Conservation (phyloP, 2,329 filamentous ascomycete genomes). For the Aphanocladium album region DNA sequence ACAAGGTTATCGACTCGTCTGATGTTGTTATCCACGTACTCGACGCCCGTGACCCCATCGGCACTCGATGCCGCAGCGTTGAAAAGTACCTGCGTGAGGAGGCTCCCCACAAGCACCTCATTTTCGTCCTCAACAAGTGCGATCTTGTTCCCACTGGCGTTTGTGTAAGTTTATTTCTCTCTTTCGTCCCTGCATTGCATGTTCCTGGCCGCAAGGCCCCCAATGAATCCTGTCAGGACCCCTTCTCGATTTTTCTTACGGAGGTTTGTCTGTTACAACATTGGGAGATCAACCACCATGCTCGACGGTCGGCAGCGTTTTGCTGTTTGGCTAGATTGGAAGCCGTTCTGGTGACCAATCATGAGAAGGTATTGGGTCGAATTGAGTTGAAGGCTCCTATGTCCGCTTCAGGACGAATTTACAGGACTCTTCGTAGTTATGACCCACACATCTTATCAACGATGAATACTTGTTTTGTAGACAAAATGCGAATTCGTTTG, state of each 20-base stretch:
- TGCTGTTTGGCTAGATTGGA: constrained; percentile 57
- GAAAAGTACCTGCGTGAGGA: constrained; percentile 93
- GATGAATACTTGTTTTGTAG: not conserved
- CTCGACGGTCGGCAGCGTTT: constrained; percentile 30
- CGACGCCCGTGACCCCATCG: constrained; percentile 82
- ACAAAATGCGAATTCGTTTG: constrained; percentile 17
- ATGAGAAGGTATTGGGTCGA: constrained; percentile 73
- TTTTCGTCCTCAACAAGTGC: constrained; percentile 41
- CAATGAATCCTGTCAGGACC: constrained; percentile 82
- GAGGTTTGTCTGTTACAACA: constrained; percentile 95
- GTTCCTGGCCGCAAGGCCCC: constrained; percentile 35
- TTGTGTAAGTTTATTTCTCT: constrained; percentile 67
- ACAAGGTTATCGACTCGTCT: constrained; percentile 92
- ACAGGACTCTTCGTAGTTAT: constrained; percentile 88
- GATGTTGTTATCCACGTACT: constrained; percentile 95
- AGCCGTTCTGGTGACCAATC: constrained; percentile 83
- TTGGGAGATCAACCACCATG: constrained; percentile 81
- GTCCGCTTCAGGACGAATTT: constrained; percentile 54
- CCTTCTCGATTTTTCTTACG: constrained; percentile 62
- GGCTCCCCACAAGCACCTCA: constrained; percentile 89
- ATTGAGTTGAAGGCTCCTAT: constrained; percentile 92
- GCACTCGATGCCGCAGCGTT: constrained; percentile 71
- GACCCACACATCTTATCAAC: constrained; percentile 65
- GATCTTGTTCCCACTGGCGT: constrained; percentile 89
- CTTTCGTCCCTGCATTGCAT: constrained; percentile 16